phyloP scores from a whole-genome alignment of 192 early-diverging fungal genomes.

The Umbelopsis isabellina region DNA sequence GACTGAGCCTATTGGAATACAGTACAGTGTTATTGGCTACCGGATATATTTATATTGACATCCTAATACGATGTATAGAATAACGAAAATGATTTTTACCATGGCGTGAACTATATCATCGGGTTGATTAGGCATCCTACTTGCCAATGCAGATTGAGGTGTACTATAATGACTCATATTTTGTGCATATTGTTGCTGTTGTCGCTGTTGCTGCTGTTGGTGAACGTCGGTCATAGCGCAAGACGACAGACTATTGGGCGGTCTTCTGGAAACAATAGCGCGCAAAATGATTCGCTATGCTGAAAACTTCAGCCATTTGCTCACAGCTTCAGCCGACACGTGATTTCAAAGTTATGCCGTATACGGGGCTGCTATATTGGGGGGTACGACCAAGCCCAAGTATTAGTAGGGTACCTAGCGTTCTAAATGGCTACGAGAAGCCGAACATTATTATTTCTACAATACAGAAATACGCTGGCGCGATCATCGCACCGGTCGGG shows the following conservation, averaged over 20 bases:
- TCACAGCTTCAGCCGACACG: no score
- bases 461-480: conserved; percentile 90
- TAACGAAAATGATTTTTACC: neutral
- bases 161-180: conserved; percentile 10
- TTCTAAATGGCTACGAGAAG: conserved; percentile 80
- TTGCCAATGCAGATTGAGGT: neutral
- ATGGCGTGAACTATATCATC: conserved; percentile 20
- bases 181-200: conserved; percentile 12
- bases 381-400: neutral
- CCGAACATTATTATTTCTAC: conserved; percentile 89
- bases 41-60: conserved; percentile 1
- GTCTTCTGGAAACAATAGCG: conserved; percentile 17
- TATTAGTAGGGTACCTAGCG: neutral
- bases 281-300: conserved; percentile 21
- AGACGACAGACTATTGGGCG: conserved; percentile 13
- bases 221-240: conserved; percentile 10
- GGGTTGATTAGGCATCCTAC: conserved; percentile 7
- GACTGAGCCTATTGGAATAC: neutral
- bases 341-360: no score
- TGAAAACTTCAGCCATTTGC: no score
- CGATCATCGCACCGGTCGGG: conserved; percentile 57
- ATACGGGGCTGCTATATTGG: no score
- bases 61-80: neutral
- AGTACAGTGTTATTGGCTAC: neutral
- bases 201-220: conserved; percentile 18